These are phyloP conservation scores for Mucor irregularis DNA, from an alignment of 371 early-diverging fungal genomes.

Conservation along the genomic window DNA sequence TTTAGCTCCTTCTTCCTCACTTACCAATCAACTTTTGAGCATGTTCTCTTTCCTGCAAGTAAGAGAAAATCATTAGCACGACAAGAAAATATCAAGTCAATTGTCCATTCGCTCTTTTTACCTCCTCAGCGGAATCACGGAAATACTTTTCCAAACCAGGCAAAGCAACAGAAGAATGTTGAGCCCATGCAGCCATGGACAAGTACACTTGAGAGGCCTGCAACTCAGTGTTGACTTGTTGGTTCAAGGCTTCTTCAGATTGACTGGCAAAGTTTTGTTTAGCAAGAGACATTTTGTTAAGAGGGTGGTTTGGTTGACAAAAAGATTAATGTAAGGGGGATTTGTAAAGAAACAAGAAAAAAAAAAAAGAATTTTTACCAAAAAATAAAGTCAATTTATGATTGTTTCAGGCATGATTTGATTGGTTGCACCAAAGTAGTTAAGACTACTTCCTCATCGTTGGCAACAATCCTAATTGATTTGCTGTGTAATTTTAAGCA, in stretches of 20 bases:
- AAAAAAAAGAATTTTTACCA: constrained; percentile 3
- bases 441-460: no score
- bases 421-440: constrained; percentile 17
- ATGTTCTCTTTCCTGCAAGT: constrained; percentile 64
- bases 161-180: constrained; percentile 52
- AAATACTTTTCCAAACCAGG: constrained; percentile 69
- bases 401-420: constrained; percentile 16
- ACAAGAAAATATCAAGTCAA: no score
- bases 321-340: constrained; percentile 19
- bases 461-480: no score
- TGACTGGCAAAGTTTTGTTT: constrained; percentile 68
- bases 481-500: no score
- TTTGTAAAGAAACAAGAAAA: constrained; percentile 15
- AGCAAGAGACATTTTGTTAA: constrained; percentile 54
- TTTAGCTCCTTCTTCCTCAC: no score
- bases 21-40: constrained; percentile 55
- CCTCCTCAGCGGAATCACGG: constrained; percentile 54
- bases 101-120: no score
- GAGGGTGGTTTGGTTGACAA: background rate
- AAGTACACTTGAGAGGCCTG: constrained; percentile 62
- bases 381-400: constrained; percentile 2
- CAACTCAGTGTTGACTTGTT: constrained; percentile 64
- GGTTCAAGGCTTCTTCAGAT: constrained; percentile 68
- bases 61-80: no score
- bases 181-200: constrained; percentile 62